Base-by-base conservation (phyloP, 129 eudicot genomes). In the Centella asiatica region DNA sequence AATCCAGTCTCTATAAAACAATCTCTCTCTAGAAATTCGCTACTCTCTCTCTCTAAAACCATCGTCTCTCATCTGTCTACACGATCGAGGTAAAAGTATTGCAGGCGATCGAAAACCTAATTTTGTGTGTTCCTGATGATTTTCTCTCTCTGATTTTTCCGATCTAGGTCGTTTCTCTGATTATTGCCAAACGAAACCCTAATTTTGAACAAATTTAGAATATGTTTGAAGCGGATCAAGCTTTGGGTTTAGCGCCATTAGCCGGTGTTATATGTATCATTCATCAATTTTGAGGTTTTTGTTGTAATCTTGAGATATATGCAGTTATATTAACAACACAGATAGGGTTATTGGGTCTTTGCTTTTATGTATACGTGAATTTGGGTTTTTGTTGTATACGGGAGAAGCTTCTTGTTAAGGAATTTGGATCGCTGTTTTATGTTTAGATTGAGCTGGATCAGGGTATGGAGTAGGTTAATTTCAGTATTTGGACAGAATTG, bases 371-470 rank as follows among this genome's bases (percentile, higher is more conserved):
- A 47, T 54, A 12, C 48, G 34, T 63, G 56, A 19, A 14, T 64
- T 64, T 22, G 45, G 42, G 22, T 18, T 46, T n/a, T n/a, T 46
- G 51, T 32, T 57, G 62, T 18, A 12, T 46, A 2, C 26, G 31
- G 19, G 24, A 46, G 9, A 19, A 46, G 40, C 29, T n/a, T n/a
- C n/a, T 32, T 57, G 27, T 31, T 33, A 32, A 32, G 27, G 17
- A 26, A 33, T 2, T 27, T 57, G 4, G 11, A 33, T 57, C n/a
- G 62, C 27, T 32, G 4, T 32, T 32, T 1, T 5, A 5, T 49
- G 58, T 34, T 33, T 57, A 13, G 47, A 49, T 50, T 12, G 69
- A 49, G 69, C 46, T 65, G 60, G 69, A 65, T 23, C 36, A 48
- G 7, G 29, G 42, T 34, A 10, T 31, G 27, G 23, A 42, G 2